Base-by-base conservation (phyloP, 1,284 basidiomycete species). In the Erythrobasidium hasegawianum region DNA sequence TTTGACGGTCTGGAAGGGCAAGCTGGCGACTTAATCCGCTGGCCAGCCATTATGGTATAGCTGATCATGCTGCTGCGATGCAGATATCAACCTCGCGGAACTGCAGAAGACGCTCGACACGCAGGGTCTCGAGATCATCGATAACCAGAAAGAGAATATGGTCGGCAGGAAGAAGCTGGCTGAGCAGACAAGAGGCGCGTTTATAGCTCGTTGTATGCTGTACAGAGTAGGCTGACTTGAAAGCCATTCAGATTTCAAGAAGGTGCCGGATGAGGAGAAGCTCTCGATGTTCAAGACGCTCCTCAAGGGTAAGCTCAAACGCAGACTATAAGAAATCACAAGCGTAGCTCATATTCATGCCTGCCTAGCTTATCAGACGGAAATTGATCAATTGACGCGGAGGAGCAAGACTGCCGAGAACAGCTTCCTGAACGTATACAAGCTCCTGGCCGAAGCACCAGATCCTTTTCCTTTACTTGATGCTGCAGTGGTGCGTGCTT, bases 381-480 rank as follows among this genome's bases (percentile, higher is more conserved):
- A 97, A 79, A 97, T 99, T 69, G 95, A 99, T 79, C 87, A 81
- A 72, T 84, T 98, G 68, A 97, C 93, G 0, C 90, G 90, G 71
- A 86, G 95, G 7, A 89, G 87, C 33, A 97, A 96, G 76, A 79
- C 83, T 16, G 88, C 93, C 1, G 95, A 97, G 80, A 94, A 89
- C 73, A 89, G 92, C 0, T 96, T 99, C 78, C 81, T 97, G 33
- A 89, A 87, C 72, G 86, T 94, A 13, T 96, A 96, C 82, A 96
- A 96, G 77, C 85, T 94, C 20, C 78, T 98, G 2, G 89, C 90
- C 0, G 91, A 95, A 74, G 93, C 90, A 5, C 93, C 94, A 0
- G 95, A 98, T 78, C 96, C 95, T 16, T 96, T 93, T 75, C 95
- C 95, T 3, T 81, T 97, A 4, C 85, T 98, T 14, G 94, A 98